A percentile compares a stretch with the other conserved stretches of the same genome.
phyloP scores from a whole-genome alignment of 2,329 filamentous ascomycete genomes.

The Trichoderma sp. region DNA sequence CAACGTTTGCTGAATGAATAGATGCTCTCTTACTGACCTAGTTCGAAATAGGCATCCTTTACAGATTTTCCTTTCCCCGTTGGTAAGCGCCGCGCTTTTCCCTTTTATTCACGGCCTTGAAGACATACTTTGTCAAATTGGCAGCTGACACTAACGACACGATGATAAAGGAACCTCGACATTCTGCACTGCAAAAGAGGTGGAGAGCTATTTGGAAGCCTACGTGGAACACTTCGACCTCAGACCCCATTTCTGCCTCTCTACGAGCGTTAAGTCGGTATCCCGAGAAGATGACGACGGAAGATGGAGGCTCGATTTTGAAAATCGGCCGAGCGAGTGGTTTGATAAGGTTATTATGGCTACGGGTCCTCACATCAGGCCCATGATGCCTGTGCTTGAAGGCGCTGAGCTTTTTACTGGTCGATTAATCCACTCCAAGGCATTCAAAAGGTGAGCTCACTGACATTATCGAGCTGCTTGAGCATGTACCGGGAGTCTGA shows the following conservation, averaged over 20 bases:
- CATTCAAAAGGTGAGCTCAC: conserved; percentile 23
- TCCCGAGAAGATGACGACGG: conserved; percentile 16
- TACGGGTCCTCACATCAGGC: conserved; percentile 35
- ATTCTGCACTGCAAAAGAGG: conserved; percentile 27
- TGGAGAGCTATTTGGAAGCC: conserved; percentile 35
- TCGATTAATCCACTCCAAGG: conserved; percentile 24
- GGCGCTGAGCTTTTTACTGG: conserved; percentile 35
- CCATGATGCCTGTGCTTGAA: conserved; percentile 37
- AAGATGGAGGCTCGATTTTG: conserved; percentile 32
- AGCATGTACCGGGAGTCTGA: background rate
- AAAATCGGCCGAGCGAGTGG: conserved; percentile 22
- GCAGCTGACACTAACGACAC: background rate
- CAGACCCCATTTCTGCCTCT: conserved; percentile 29
- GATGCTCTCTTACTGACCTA: background rate
- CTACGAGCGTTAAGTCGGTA: conserved; percentile 26
- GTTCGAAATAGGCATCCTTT: background rate
- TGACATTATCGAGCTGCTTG: background rate
- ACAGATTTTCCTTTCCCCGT: conserved; percentile 37
- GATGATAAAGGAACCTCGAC: conserved; percentile 22
- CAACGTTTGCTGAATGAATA: background rate
- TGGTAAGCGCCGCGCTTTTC: conserved; percentile 19
- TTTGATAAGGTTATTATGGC: conserved; percentile 42
- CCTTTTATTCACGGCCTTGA: background rate
- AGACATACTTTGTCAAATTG: background rate
- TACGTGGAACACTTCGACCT: conserved; percentile 37